Conservation (phyloP, 345 rosid genomes). For the Salix brachista region DNA sequence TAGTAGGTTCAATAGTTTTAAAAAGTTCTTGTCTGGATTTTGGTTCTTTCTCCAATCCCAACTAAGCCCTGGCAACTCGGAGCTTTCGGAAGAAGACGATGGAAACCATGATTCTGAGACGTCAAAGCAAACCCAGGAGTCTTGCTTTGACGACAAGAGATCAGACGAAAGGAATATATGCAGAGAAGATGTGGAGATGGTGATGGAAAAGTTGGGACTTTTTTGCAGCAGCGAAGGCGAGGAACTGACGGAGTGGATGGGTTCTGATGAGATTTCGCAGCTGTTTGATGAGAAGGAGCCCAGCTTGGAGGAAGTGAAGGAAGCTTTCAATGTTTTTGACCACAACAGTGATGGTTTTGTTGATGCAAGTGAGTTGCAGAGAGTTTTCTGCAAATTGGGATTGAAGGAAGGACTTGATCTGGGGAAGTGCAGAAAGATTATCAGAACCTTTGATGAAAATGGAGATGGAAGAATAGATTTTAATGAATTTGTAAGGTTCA, state of each 20-base stretch:
- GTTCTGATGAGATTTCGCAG: conserved; percentile 39
- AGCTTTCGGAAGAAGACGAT: conserved; percentile 16
- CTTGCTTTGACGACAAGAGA: neutral
- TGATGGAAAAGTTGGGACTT: conserved; percentile 62
- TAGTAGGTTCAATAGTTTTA: conserved; percentile 20
- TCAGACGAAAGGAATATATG: conserved; percentile 23
- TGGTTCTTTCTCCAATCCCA: conserved; percentile 34
- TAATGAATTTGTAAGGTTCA: conserved; percentile 60
- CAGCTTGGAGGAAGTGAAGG: conserved; percentile 68
- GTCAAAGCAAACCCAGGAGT: conserved; percentile 11
- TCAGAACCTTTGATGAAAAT: conserved; percentile 48
- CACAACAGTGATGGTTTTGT: conserved; percentile 71
- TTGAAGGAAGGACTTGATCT: conserved; percentile 42
- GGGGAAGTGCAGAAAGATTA: conserved; percentile 62
- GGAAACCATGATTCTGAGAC: conserved; percentile 25
- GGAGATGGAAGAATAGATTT: conserved; percentile 66
- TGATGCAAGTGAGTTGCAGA: conserved; percentile 67
- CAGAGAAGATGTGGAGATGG: conserved; percentile 56
- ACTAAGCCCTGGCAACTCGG: conserved; percentile 13
- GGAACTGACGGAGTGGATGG: conserved; percentile 33
- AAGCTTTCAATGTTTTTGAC: conserved; percentile 79
- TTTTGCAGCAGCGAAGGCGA: conserved; percentile 34
- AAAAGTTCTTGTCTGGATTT: conserved; percentile 32
- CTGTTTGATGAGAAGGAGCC: conserved; percentile 78
- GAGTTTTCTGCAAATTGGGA: conserved; percentile 51